Conservation (phyloP, 192 early-diverging fungal genomes). For the Rhizophagus sp. region DNA sequence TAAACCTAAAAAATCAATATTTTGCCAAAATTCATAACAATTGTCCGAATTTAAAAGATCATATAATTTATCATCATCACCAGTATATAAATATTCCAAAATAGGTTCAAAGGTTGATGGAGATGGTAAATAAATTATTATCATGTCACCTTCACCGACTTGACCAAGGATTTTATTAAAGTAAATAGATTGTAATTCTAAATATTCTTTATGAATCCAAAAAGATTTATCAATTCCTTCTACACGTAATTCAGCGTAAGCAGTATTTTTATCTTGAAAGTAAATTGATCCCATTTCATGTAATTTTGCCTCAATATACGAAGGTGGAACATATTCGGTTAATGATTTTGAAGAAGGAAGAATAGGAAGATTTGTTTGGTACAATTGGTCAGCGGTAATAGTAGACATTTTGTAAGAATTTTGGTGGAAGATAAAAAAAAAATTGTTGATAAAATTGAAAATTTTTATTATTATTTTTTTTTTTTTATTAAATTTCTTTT, state of each 20-base stretch:
- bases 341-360: not conserved
- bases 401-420: no score
- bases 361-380: no score
- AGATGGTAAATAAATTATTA: not conserved
- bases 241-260: not conserved
- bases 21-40: no score
- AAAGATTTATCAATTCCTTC: conserved; percentile 12
- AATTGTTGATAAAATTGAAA: no score
- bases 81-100: no score
- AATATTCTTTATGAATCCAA: conserved; percentile 19
- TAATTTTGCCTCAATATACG: not conserved
- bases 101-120: not conserved
- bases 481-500: no score
- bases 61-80: no score
- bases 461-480: no score
- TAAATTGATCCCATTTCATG: not conserved
- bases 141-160: not conserved
- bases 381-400: no score
- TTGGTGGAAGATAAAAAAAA: no score
- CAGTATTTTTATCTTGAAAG: not conserved
- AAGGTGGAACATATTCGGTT: not conserved
- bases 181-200: conserved; percentile 6
- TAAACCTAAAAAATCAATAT: no score
- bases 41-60: no score
- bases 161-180: not conserved